These are phyloP conservation scores for Cystobasidiopsis lactophilus DNA, from an alignment of 768 basidiomycete genomes.

Conservation along the genomic window DNA sequence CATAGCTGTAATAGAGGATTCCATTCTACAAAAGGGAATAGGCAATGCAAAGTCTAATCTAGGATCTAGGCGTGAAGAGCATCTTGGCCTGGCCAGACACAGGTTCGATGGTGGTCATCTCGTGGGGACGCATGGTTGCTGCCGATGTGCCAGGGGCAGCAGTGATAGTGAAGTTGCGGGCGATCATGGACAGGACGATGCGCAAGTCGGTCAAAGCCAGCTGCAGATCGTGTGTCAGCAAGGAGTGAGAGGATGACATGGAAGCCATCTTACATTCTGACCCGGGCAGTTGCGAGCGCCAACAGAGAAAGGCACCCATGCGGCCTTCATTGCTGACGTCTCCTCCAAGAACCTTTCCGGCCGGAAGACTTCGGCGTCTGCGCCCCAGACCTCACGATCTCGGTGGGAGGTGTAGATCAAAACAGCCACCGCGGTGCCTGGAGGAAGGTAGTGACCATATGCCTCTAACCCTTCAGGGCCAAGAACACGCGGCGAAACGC, in stretches of 20 bases:
- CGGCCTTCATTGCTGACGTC: slow-evolving; percentile 4
- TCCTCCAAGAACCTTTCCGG: slow-evolving; percentile 7
- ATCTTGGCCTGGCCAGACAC: background rate
- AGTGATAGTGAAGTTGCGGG: background rate
- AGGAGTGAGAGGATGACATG: background rate
- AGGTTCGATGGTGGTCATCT: background rate
- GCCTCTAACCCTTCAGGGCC: background rate
- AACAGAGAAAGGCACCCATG: slow-evolving; percentile 5
- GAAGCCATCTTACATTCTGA: background rate
- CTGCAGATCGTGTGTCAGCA: background rate
- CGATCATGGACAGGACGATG: background rate
- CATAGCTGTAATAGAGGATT: no score
- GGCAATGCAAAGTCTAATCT: no score
- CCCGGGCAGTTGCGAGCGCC: slow-evolving; percentile 4
- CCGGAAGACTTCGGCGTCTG: background rate
- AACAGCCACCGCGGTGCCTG: background rate
- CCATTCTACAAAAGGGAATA: no score
- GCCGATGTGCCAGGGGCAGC: background rate
- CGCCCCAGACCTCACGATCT: background rate
- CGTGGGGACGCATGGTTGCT: background rate
- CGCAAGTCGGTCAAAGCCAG: background rate
- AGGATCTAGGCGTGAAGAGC: background rate
- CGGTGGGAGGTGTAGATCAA: background rate
- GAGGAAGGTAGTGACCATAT: background rate
- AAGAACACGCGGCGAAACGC: background rate